Evolutionary conservation across 768 basidiomycete species (phyloP).

Genomic region (Kwoniella europaea): DNA sequence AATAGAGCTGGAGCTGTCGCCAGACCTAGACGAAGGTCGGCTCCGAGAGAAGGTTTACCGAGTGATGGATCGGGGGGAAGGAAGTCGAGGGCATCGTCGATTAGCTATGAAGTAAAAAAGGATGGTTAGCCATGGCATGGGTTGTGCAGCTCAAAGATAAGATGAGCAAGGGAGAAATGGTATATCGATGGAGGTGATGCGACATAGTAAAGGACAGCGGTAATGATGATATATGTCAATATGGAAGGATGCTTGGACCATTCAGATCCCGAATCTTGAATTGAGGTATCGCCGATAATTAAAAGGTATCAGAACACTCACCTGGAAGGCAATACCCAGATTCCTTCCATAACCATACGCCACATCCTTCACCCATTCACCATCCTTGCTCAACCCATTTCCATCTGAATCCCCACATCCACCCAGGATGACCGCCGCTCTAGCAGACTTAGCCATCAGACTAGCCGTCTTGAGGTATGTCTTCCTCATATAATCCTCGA

Average conservation of each 20-base stretch:
- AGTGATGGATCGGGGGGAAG: constrained; percentile 74
- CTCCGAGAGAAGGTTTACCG: constrained; percentile 84
- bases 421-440: constrained; percentile 85
- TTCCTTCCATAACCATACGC: constrained; percentile 91
- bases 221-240: no score
- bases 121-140: no score
- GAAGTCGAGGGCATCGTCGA: constrained; percentile 95
- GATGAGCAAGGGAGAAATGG: no score
- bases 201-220: no score
- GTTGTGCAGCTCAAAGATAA: no score
- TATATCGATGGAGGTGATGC: no score
- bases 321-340: constrained; percentile 94
- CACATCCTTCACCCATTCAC: constrained; percentile 83
- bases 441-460: constrained; percentile 83
- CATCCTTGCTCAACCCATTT: constrained; percentile 62
- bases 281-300: not conserved
- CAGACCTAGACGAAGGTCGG: constrained; percentile 79
- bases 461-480: constrained; percentile 92
- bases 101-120: constrained; percentile 66
- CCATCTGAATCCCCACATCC: constrained; percentile 63
- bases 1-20: constrained; percentile 86
- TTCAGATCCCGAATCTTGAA: not conserved
- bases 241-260: not conserved
- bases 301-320: constrained; percentile 55
- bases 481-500: constrained; percentile 77